These are phyloP conservation scores for Dioscorea cayenensis DNA, from an alignment of 116 monocot genomes.

Conservation along the genomic window DNA sequence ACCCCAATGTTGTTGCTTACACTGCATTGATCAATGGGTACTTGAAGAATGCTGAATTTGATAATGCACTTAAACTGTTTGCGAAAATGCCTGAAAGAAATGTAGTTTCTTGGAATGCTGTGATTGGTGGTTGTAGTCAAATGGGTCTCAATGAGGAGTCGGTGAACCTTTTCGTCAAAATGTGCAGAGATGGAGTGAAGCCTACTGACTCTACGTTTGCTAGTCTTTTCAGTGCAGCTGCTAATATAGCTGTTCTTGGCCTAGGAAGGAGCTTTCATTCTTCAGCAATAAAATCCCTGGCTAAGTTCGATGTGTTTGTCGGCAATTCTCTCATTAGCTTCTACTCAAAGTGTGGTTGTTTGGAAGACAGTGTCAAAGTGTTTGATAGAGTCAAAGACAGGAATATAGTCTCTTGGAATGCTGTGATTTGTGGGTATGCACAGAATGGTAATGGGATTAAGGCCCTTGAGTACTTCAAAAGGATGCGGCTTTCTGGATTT, in stretches of 20 bases:
- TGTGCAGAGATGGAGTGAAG: conserved; percentile 44
- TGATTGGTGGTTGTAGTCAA: conserved; percentile 54
- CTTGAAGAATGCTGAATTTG: conserved; percentile 32
- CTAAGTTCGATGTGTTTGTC: conserved; percentile 38
- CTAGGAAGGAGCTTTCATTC: conserved; percentile 62
- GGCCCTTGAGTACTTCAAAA: conserved; percentile 35
- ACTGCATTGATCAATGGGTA: conserved; percentile 53
- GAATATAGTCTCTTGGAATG: conserved; percentile 59
- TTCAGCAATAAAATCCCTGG: conserved; percentile 33
- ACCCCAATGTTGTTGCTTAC: conserved; percentile 62
- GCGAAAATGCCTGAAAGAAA: conserved; percentile 61
- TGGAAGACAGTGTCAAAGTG: conserved; percentile 45
- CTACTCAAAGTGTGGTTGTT: conserved; percentile 58
- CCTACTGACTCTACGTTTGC: conserved; percentile 51
- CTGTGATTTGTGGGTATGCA: conserved; percentile 57
- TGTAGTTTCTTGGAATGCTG: conserved; percentile 70
- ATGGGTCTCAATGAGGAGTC: conserved; percentile 61
- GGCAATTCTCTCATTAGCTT: conserved; percentile 62
- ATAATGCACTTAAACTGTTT: conserved; percentile 41
- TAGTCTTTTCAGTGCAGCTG: conserved; percentile 42
- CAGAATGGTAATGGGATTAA: conserved; percentile 52
- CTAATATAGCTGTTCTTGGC: conserved; percentile 52
- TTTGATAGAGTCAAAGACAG: conserved; percentile 23
- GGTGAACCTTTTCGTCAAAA: conserved; percentile 42
- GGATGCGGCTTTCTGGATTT: conserved; percentile 20